Conservation (phyloP, 1,139 yeast genomes). For the Debaryomyces nepalensis region DNA sequence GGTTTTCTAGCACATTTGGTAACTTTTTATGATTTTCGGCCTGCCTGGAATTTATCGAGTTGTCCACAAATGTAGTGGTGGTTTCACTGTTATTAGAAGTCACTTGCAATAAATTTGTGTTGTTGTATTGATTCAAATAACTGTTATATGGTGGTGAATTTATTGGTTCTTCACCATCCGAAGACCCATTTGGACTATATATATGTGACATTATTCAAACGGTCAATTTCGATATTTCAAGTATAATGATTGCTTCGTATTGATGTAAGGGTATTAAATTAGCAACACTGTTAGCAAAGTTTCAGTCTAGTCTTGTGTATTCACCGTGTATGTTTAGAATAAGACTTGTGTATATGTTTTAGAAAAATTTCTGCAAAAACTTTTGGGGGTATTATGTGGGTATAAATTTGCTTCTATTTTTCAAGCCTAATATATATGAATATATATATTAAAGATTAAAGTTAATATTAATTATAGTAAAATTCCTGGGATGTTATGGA, state of each 20-base stretch:
- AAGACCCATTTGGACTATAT: conserved; percentile 3
- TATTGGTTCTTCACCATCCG: conserved; percentile 2
- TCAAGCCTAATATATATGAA: conserved; percentile 2
- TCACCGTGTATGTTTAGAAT: too few relatives aligned
- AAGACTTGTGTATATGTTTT: neutral
- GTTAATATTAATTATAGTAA: neutral
- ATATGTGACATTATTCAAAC: conserved; percentile 10
- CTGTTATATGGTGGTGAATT: conserved; percentile 13
- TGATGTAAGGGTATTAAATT: neutral
- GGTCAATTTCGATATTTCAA: neutral
- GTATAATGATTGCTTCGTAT: neutral
- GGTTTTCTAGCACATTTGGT: neutral
- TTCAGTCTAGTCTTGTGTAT: too few relatives aligned
- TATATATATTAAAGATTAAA: neutral
- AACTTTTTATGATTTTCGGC: neutral
- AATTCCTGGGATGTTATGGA: too few relatives aligned
- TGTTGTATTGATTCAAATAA: conserved; percentile 8
- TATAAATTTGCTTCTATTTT: conserved; percentile 6
- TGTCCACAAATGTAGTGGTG: conserved; percentile 12
- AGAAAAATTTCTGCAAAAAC: neutral
- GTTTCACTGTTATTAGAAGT: conserved; percentile 11
- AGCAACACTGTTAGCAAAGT: neutral
- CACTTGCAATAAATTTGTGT: conserved; percentile 7
- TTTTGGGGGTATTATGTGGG: conserved; percentile 7
- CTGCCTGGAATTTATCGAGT: conserved; percentile 4